These are phyloP conservation scores for Parsonsia alboflavescens DNA, from an alignment of 257 asterid species.

Conservation along the genomic window DNA sequence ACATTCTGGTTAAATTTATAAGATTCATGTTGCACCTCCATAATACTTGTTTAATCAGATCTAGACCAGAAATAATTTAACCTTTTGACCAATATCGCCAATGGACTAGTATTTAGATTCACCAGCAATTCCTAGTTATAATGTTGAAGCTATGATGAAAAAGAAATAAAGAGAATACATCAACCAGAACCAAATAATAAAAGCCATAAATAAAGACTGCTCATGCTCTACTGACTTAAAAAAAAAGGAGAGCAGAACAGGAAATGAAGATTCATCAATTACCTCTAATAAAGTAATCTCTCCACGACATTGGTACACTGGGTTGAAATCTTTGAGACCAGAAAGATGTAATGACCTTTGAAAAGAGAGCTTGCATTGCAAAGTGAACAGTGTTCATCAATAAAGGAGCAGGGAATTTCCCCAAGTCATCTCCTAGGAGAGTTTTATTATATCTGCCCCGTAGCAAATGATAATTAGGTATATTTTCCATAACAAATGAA, in stretches of 20 bases:
- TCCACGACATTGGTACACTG: slow-evolving; percentile 73
- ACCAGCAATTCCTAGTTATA: neutral
- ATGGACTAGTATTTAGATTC: too few species aligned
- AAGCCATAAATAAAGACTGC: neutral
- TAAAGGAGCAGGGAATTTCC: slow-evolving; percentile 95
- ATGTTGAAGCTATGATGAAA: neutral
- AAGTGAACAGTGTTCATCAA: slow-evolving; percentile 94
- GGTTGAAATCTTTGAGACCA: slow-evolving; percentile 80
- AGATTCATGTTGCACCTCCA: neutral
- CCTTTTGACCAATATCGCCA: neutral
- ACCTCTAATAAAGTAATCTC: slow-evolving; percentile 66
- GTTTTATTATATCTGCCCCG: slow-evolving; percentile 86
- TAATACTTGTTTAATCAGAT: neutral
- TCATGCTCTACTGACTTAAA: neutral
- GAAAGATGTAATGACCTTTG: slow-evolving; percentile 84
- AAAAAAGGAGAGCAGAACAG: slow-evolving; percentile 2
- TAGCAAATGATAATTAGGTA: slow-evolving; percentile 10
- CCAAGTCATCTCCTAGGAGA: slow-evolving; percentile 88
- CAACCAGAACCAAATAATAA: neutral
- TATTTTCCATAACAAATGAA: neutral
- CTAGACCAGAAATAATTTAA: neutral
- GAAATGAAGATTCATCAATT: slow-evolving; percentile 1
- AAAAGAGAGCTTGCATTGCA: slow-evolving; percentile 88
- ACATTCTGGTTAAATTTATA: neutral
- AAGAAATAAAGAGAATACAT: neutral